A percentile compares a stretch with the other conserved stretches of the same genome.
Conservation (phyloP, 805 yeast species). For the Candida cerambycidarum region DNA sequence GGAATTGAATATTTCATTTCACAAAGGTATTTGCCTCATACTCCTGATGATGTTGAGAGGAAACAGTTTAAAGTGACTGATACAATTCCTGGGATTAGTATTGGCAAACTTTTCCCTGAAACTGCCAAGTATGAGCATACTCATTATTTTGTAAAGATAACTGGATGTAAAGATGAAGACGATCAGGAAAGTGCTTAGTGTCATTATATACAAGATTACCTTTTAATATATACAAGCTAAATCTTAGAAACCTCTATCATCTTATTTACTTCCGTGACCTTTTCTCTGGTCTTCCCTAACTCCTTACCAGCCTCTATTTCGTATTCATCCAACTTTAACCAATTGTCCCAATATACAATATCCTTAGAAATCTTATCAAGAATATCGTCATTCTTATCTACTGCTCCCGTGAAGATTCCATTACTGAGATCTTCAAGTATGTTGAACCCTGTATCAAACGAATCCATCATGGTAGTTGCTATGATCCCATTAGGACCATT, state of each 20-base stretch:
- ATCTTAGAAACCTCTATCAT: conserved; percentile 43
- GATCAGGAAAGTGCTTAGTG: too few species aligned
- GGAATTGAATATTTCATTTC: conserved; percentile 53
- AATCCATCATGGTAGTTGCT: conserved; percentile 84
- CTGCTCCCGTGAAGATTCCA: conserved; percentile 20
- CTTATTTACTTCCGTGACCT: conserved; percentile 46
- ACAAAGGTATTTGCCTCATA: conserved; percentile 40
- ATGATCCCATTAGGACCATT: conserved; percentile 88
- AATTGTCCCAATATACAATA: conserved; percentile 60
- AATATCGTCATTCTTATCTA: conserved; percentile 10
- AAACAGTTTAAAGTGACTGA: conserved; percentile 4
- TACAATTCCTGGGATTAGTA: conserved; percentile 1
- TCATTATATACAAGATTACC: too few species aligned
- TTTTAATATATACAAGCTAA: conserved; percentile 22
- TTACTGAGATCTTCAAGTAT: conserved; percentile 56
- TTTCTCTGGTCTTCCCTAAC: conserved; percentile 56
- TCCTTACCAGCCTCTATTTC: conserved; percentile 53
- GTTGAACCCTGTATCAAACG: conserved; percentile 70
- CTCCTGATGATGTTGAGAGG: conserved; percentile 17
- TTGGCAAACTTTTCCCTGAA: conserved; percentile 20
- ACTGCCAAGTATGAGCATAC: conserved; percentile 30
- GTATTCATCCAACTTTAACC: conserved; percentile 56
- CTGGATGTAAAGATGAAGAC: conserved; percentile 26
- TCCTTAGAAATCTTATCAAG: conserved; percentile 9
- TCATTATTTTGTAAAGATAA: conserved; percentile 29